A percentile compares a stretch with the other conserved stretches of the same genome.
phyloP scores from a whole-genome alignment of 2,329 filamentous ascomycete species.

The Phaeosphaeriaceae sp. region DNA sequence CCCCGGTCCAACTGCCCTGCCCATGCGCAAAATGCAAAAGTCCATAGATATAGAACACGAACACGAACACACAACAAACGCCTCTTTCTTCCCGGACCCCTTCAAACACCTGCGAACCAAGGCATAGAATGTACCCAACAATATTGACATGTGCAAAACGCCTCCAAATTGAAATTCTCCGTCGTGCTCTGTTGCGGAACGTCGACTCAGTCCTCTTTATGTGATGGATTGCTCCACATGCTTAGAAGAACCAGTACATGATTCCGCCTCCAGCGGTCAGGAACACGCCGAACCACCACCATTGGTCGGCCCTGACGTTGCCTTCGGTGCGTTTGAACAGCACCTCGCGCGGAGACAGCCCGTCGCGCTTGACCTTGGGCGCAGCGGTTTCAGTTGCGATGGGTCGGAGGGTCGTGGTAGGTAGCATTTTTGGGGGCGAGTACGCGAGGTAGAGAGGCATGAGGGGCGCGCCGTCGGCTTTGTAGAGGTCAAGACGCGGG shows the following conservation, averaged over 20 bases:
- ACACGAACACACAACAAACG: no score
- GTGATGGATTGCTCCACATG: not conserved
- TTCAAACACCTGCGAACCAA: not conserved
- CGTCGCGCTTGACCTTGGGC: conserved; percentile 45
- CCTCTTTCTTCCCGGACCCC: not conserved
- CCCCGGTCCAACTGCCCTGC: not conserved
- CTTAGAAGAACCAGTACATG: conserved; percentile 55
- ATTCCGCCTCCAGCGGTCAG: conserved; percentile 57
- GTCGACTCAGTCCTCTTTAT: not conserved
- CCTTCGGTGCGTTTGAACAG: conserved; percentile 44
- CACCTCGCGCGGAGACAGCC: conserved; percentile 50
- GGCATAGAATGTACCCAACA: not conserved
- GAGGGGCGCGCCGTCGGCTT: conserved; percentile 69
- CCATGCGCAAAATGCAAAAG: not conserved
- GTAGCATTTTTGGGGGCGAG: conserved; percentile 71
- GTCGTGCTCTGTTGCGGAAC: not conserved
- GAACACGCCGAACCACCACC: conserved; percentile 60
- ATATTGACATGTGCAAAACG: not conserved
- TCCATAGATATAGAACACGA: not conserved
- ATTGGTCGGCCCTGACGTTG: conserved; percentile 51
- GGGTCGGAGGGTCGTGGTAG: conserved; percentile 71
- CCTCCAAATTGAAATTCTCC: not conserved
- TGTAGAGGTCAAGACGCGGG: conserved; percentile 68
- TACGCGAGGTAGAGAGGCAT: conserved; percentile 72
- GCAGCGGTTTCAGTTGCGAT: conserved; percentile 43